phyloP scores from a whole-genome alignment of 768 basidiomycete genomes.

The Clathrus columnatus region DNA sequence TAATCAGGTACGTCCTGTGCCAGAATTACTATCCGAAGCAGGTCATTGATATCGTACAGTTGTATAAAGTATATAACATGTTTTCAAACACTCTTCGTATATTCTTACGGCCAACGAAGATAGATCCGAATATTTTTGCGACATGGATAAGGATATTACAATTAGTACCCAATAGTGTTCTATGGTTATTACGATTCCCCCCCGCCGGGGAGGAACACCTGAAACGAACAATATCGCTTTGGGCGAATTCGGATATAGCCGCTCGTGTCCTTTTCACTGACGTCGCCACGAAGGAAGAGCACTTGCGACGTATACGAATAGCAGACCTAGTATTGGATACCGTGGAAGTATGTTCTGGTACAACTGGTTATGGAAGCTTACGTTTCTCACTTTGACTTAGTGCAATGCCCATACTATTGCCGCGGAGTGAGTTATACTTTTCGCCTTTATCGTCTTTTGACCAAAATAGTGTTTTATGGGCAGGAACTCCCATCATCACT shows the following conservation, averaged over 20 bases:
- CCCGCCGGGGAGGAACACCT: conserved; percentile 38
- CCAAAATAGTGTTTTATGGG: conserved; percentile 38
- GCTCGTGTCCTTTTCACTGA: conserved; percentile 40
- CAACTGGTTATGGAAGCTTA: not conserved
- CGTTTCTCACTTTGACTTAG: conserved; percentile 18
- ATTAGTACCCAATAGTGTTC: conserved; percentile 35
- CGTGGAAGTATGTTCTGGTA: conserved; percentile 29
- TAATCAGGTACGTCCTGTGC: conserved; percentile 33
- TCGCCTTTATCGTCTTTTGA: not conserved
- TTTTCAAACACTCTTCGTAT: not conserved
- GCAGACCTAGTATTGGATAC: conserved; percentile 46
- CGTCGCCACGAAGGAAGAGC: conserved; percentile 36
- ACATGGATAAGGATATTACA: conserved; percentile 41
- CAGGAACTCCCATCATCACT: conserved; percentile 42
- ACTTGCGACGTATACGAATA: conserved; percentile 37
- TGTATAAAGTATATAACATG: conserved; percentile 33
- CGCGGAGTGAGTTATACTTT: conserved; percentile 31
- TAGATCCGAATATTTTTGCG: conserved; percentile 35
- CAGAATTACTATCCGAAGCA: not conserved
- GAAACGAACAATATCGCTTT: conserved; percentile 30
- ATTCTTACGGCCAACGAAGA: conserved; percentile 13
- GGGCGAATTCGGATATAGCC: conserved; percentile 40
- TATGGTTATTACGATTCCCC: conserved; percentile 48
- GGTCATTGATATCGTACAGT: conserved; percentile 18
- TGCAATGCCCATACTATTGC: conserved; percentile 47